phyloP scores from a whole-genome alignment of 306 rosid species.

The Acmispon strigosus region DNA sequence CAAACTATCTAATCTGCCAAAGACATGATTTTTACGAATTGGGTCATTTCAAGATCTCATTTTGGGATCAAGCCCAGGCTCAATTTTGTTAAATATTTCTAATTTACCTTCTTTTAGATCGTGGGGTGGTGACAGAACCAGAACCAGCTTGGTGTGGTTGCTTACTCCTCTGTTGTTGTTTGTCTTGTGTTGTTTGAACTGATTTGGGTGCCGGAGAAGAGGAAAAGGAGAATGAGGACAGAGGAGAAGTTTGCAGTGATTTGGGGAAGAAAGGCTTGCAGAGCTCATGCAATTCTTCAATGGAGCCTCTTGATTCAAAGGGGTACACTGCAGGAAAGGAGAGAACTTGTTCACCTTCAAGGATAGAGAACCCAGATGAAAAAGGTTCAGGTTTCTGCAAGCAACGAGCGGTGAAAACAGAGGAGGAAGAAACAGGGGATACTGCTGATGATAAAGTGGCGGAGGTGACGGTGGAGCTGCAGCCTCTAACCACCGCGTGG shows the following conservation, averaged over 20 bases:
- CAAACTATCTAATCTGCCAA: not conserved
- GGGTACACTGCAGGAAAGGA: conserved; percentile 38
- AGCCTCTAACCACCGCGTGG: conserved; percentile 86
- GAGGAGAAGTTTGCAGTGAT: conserved; percentile 33
- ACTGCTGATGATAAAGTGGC: not conserved
- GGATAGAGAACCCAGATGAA: conserved; percentile 10
- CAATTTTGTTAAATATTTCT: not conserved
- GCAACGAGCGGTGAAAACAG: conserved; percentile 19
- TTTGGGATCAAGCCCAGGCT: not conserved
- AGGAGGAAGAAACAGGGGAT: conserved; percentile 5
- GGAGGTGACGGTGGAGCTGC: conserved; percentile 26
- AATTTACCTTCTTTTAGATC: conserved; percentile 79
- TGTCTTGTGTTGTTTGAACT: conserved; percentile 26
- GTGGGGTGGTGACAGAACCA: conserved; percentile 32
- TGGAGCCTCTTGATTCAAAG: conserved; percentile 24
- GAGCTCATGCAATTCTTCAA: conserved; percentile 78
- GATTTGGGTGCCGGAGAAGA: conserved; percentile 12
- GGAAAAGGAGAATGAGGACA: conserved; percentile 28
- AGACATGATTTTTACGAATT: not conserved
- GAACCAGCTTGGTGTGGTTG: conserved; percentile 19
- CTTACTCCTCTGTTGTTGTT: conserved; percentile 29
- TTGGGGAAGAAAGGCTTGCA: conserved; percentile 75
- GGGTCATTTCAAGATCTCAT: conserved; percentile 9
- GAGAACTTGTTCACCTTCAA: conserved; percentile 24
- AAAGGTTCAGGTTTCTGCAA: not conserved